Evolutionary conservation across 208 protist genomes (phyloP).

Genomic region (Strigomonas oncopelti): DNA sequence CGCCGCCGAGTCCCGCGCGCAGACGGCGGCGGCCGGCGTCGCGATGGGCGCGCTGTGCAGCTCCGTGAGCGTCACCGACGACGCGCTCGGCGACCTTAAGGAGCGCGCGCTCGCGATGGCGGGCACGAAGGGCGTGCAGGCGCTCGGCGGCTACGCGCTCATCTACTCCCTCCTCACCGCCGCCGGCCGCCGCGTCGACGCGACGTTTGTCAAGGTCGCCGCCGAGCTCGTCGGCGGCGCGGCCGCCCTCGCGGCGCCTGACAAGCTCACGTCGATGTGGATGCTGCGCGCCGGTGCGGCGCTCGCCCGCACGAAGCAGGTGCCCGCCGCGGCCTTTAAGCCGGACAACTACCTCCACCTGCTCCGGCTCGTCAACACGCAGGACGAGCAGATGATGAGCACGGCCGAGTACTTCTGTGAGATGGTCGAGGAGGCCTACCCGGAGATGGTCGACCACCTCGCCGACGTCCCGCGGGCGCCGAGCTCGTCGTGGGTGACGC

Average conservation of each 20-base stretch:
- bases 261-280: slow-evolving; percentile 81
- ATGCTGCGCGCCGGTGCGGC: slow-evolving; percentile 78
- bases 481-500: slow-evolving; percentile 60
- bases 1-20: slow-evolving; percentile 35
- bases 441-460: slow-evolving; percentile 18
- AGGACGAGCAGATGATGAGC: slow-evolving; percentile 77
- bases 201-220: slow-evolving; percentile 59
- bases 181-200: slow-evolving; percentile 51
- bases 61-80: slow-evolving; percentile 72
- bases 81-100: slow-evolving; percentile 60
- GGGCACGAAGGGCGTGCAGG: slow-evolving; percentile 49
- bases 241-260: slow-evolving; percentile 46
- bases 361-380: slow-evolving; percentile 55
- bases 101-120: slow-evolving; percentile 62
- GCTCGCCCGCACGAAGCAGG: slow-evolving; percentile 47
- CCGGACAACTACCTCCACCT: slow-evolving; percentile 60
- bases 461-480: slow-evolving; percentile 43
- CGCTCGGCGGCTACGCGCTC: slow-evolving; percentile 71
- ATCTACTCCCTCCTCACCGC: slow-evolving; percentile 67
- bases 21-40: slow-evolving; percentile 62
- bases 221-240: slow-evolving; percentile 51
- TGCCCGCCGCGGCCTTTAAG: slow-evolving; percentile 39
- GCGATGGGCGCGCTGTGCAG: slow-evolving; percentile 80
- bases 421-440: slow-evolving; percentile 45
- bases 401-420: slow-evolving; percentile 82